Base-by-base conservation (phyloP, 345 rosid species). In the Excoecaria agallocha region DNA sequence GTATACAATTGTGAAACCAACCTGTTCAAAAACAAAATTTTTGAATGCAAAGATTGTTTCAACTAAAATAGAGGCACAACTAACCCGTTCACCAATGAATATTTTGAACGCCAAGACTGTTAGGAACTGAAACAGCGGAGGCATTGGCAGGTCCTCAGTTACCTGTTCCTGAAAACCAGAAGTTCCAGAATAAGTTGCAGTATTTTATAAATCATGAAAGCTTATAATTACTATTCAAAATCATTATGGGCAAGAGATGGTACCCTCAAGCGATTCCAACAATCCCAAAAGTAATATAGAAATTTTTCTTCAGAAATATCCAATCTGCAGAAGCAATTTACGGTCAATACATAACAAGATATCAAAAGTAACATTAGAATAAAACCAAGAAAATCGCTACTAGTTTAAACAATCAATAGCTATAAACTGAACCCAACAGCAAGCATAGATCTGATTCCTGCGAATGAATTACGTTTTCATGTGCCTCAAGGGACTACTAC, bases 41-140 rank as follows among this genome's bases (percentile, higher is more conserved):
- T 89, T 90, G 83, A 91, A 87, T 55, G 93, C 97, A 82, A 91
- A 75, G 24, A 91, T 76, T 35, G 91, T 87, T 66, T 19, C 51
- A 30, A 57, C 3, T 22, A 4, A 39, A 4, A 17, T 30, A 58
- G 30, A 12, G 9, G 58, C 58, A 51, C 70, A 70, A 72, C 80
- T 51, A 71, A 93, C 98, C 97, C 87, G 85, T 82, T 93, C 98
- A 60, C 80, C 66, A 64, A 84, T 78, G 80, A 93, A 93, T 72
- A 93, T 85, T 77, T 88, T 93, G 84, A 91, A 89, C 55, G 97
- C 98, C 84, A 93, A 77, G 37, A 93, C 78, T 37, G 92, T 87
- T 64, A 93, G 93, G 82, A 93, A 93, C 76, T 90, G 98, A 84
- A 93, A 93, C 24, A 91, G 90, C n/a, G 97, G 95, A 75, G 98